Evolutionary conservation across 139 green algal genomes (phyloP), one percentile per base, ranked within the genome.

Genomic region (Diplosphaera chodatii): DNA sequence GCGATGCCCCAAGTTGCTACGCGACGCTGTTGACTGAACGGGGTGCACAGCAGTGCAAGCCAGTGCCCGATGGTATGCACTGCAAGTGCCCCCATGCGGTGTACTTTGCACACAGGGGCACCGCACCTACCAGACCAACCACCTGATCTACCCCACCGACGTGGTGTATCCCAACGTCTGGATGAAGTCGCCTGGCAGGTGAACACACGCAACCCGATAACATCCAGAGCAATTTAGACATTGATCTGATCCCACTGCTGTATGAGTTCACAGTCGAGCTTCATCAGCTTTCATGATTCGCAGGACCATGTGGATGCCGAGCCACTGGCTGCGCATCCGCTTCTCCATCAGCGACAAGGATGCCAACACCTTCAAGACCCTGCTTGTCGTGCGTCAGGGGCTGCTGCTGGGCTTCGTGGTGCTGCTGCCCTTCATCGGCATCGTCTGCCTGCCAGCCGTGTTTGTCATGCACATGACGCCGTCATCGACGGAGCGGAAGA

Each of bases 101-200:
- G 37, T 10, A 48, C 33, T 27, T 32, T 62, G 27, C 67, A 2
- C 80, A 30, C 32, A 75, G 32, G 77, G 67, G 6, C 69, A 73
- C 62, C 83, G 83, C 37, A 40, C 41, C 5, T 79, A 74, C 67
- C 75, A 81, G 71, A 32, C 71, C 27, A 72, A 63, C 31, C 69
- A 83, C 34, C 30, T 75, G 4, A 68, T 85, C 4, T 27, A 10
- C 10, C 66, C 31, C 32, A 83, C 40, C 18, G 63, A 73, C 32
- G 20, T 72, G 22, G 6, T 76, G 13, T 85, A 85, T 64, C 77
- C 72, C 6, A 28, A 69, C 27, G 48, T 84, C 18, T 80, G 77
- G 77, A 74, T 77, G 29, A 64, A 64, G 30, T 13, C 37, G 15
- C 31, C 37, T 28, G 31, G 23, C 25, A 29, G 40, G 21, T 25